Evolutionary conservation across 352 stramenopile species (phyloP), one percentile per base, ranked within the genome.

Genomic region (Globisporangium takayamanum): DNA sequence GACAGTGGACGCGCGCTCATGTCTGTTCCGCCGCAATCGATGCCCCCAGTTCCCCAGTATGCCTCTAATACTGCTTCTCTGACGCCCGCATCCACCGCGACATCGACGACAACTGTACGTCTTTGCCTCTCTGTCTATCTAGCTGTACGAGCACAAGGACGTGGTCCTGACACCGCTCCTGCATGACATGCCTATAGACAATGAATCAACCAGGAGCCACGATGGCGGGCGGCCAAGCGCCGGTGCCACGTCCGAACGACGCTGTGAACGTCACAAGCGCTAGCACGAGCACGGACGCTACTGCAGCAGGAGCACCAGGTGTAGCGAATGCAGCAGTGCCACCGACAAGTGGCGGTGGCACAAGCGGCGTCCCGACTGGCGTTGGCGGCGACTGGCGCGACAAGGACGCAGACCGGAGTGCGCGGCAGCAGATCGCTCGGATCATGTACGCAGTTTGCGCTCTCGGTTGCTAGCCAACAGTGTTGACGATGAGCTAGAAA

Each of bases 361-460:
- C 28, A 6, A 44, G 36, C 12, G 28, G 7, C n/a, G 15, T 28
- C 12, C 18, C 30, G 26, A 52, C 25, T 10, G 25, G 15, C 49
- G 28, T 36, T 20, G 49, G 63, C 36, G 66, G 68, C 30, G 85
- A 95, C 69, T 95, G 85, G 85, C 76, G 85, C 63, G 80, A 95
- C 57, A 95, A 95, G 66, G 85, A 93, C 49, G 76, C 81, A 4
- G 85, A 95, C 55, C 66, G 85, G 60, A 80, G 73, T 50, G 84
- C 85, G 2, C 68, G 85, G 15, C 85, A 95, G 54, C 85, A 95
- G 66, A 93, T 95, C 69, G 85, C 85, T 53, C 74, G 84, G 62
- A 93, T 95, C 71, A 95, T 95, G 85, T 95, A 75, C 33, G 80
- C 78, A 46, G 48, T 6, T 36, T 56, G 25, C 55, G 50, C 16